A percentile compares a stretch with the other conserved stretches of the same genome.
Evolutionary conservation across 2,329 filamentous ascomycete genomes (phyloP).

Genomic region (Fusarium sp.): DNA sequence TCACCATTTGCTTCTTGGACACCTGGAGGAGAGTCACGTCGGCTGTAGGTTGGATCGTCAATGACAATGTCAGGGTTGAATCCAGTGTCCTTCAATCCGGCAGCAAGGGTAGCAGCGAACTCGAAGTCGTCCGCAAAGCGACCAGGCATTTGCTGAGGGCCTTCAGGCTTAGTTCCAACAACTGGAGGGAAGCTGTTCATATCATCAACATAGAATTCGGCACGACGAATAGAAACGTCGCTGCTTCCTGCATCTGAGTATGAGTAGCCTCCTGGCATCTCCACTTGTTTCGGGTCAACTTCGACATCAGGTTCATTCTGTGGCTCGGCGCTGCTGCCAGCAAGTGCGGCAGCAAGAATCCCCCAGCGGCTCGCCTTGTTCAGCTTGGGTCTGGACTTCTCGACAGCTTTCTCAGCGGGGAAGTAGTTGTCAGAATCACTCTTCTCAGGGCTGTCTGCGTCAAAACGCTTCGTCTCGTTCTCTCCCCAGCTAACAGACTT

Average conservation of each 20-base stretch:
- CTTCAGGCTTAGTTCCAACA: constrained; percentile 68
- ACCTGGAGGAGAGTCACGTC: constrained; percentile 72
- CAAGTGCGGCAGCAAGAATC: constrained; percentile 62
- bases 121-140: constrained; percentile 74
- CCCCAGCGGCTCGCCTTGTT: constrained; percentile 63
- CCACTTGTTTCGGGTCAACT: constrained; percentile 19
- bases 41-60: constrained; percentile 71
- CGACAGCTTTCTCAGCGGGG: constrained; percentile 33
- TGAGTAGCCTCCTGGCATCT: constrained; percentile 31
- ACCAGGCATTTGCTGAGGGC: constrained; percentile 70
- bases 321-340: constrained; percentile 55
- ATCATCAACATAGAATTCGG: constrained; percentile 52
- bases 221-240: constrained; percentile 35
- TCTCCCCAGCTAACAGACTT: constrained; percentile 74
- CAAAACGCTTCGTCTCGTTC: constrained; percentile 73
- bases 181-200: constrained; percentile 60
- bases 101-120: constrained; percentile 76
- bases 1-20: constrained; percentile 61
- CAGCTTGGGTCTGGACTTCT: constrained; percentile 52
- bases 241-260: constrained; percentile 29
- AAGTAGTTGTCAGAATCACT: constrained; percentile 50
- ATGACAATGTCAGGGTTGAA: constrained; percentile 79
- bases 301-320: constrained; percentile 50
- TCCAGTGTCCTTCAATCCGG: constrained; percentile 74
- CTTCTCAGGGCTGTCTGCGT: constrained; percentile 67